Conservation (phyloP, 495 filamentous ascomycete genomes). For the Neurospora sp. region DNA sequence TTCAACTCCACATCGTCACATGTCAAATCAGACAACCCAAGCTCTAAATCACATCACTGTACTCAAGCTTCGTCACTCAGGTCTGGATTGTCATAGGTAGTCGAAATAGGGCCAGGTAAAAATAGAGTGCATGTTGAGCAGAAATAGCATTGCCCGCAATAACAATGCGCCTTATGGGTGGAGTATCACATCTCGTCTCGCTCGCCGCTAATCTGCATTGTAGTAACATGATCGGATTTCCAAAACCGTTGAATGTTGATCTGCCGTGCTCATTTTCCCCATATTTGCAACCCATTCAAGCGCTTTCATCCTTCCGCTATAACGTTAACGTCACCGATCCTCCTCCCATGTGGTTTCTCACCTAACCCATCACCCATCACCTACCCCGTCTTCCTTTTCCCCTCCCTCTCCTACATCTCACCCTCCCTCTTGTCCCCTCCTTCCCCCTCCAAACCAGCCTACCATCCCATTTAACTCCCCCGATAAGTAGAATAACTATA, state of each 20-base stretch:
- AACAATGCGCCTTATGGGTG: not conserved
- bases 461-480: constrained; percentile 40
- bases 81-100: not conserved
- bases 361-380: not conserved
- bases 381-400: not conserved
- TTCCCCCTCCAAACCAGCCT: no score
- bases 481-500: constrained; percentile 93
- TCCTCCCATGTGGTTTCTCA: not conserved
- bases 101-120: not conserved
- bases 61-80: not conserved
- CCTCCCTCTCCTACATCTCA: no score
- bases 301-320: not conserved
- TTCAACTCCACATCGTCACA: not conserved
- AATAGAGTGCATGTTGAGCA: not conserved
- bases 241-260: not conserved
- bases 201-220: not conserved
- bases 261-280: not conserved
- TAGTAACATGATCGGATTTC: no score
- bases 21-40: not conserved
- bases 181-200: not conserved
- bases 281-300: not conserved
- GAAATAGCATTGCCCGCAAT: not conserved
- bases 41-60: not conserved
- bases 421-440: no score
- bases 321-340: not conserved